Base-by-base conservation (phyloP, 495 filamentous ascomycete genomes). In the Penicillium ucsense region DNA sequence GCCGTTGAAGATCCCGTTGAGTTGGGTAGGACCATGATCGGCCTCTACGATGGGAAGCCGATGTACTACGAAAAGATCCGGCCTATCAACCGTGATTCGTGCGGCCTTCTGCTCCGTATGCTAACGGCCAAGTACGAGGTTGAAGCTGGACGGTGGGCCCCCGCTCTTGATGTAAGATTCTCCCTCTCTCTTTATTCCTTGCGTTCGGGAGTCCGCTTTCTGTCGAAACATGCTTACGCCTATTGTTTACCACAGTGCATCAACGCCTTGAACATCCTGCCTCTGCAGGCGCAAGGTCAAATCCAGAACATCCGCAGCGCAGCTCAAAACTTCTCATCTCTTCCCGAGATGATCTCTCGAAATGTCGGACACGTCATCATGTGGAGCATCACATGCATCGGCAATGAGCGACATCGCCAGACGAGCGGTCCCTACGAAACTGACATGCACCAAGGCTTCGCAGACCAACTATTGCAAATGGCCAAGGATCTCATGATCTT, bases 401-500 rank as follows among this genome's bases (percentile, higher is more conserved):
- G 82, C 43, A 73, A 77, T 31, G 81, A 92, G 60, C 78, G 89
- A 33, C 83, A 84, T 49, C 62, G 75, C 27, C 67, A 95, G 38
- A 73, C 70, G 47, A 74, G 66, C 35, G 77, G 79, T 27, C 72
- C 78, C 49, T 96, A 81, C 60, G 84, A 83, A 44, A 89, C 87
- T 57, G 82, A 83, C 46, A 83, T 81, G 50, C 82, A 81, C 53
- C 73, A 78, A 47, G 74, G 76, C 46, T 77, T 92, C 65, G 75
- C 83, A 20, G 80, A 83, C 36, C 71, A 83, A 54, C 67, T 94
- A 54, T 78, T 84, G 63, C 77, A 82, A 55, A 85, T 81, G 59
- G 88, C 83, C 42, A 84, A 86, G 58, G 92, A 95, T 67, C 63
- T 95, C 47, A 94, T 91, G 75, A 82, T 94, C 33, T 98, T 95